Conservation (phyloP, 306 rosid genomes). For the Cercis canadensis region DNA sequence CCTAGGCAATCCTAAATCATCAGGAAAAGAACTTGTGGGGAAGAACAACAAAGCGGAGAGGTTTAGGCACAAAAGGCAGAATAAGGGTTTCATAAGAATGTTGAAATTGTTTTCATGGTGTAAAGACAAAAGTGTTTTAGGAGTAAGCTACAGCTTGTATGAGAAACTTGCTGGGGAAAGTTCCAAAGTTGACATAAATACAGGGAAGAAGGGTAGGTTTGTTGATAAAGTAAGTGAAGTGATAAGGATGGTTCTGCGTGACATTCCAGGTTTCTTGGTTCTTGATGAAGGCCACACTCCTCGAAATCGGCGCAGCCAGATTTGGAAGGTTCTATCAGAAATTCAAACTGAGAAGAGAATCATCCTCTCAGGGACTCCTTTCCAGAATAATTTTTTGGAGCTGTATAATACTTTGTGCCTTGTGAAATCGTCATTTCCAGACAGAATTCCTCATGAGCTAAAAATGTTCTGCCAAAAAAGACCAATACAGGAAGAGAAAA, state of each 20-base stretch:
- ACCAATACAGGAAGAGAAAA: background rate
- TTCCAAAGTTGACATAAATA: no score
- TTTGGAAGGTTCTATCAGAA: slow-evolving; percentile 39
- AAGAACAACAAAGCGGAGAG: background rate
- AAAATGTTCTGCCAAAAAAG: slow-evolving; percentile 44
- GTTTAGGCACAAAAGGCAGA: background rate
- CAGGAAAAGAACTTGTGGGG: slow-evolving; percentile 30
- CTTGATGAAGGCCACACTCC: slow-evolving; percentile 56
- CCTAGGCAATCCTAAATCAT: slow-evolving; percentile 36
- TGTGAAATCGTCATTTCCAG: slow-evolving; percentile 42
- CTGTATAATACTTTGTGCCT: slow-evolving; percentile 40
- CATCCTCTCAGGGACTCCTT: slow-evolving; percentile 54
- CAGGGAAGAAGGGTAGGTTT: no score
- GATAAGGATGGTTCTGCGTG: slow-evolving; percentile 37
- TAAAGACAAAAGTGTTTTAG: slow-evolving; percentile 38
- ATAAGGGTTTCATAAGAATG: slow-evolving; percentile 17
- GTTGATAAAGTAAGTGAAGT: background rate
- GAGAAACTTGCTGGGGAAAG: slow-evolving; percentile 36
- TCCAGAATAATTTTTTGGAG: slow-evolving; percentile 49
- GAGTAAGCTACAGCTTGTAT: slow-evolving; percentile 45
- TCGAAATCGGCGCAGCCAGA: slow-evolving; percentile 33
- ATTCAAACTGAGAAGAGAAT: slow-evolving; percentile 33
- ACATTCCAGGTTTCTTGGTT: slow-evolving; percentile 46
- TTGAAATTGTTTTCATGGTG: slow-evolving; percentile 44
- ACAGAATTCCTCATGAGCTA: slow-evolving; percentile 22